Evolutionary conservation across 441 rosid species (phyloP).

Genomic region (Francoa sonchifolia): DNA sequence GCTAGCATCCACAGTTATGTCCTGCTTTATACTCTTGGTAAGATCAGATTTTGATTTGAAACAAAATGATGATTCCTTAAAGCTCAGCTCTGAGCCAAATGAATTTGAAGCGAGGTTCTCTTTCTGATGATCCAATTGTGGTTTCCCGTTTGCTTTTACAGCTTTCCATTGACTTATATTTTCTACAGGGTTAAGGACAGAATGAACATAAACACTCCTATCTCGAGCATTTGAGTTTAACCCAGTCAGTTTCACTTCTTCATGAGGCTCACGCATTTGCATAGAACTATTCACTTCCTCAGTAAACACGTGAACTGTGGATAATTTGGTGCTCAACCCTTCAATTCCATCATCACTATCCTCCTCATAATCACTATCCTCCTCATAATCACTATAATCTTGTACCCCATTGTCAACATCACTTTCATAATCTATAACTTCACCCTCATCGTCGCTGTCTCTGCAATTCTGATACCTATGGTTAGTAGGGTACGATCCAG

Average conservation of each 20-base stretch:
- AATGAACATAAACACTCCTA: constrained; percentile 7
- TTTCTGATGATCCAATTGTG: constrained; percentile 1
- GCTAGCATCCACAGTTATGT: constrained; percentile 63
- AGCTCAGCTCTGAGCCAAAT: constrained; percentile 10
- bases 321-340: constrained; percentile 13
- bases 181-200: constrained; percentile 15
- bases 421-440: constrained; percentile 37
- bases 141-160: constrained; percentile 8
- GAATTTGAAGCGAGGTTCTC: constrained; percentile 2
- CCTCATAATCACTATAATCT: constrained; percentile 28
- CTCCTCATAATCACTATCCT: constrained; percentile 16
- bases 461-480: constrained; percentile 79
- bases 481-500: constrained; percentile 45
- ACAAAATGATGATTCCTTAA: constrained; percentile 5
- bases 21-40: constrained; percentile 20
- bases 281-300: constrained; percentile 23
- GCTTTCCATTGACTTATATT: constrained; percentile 16
- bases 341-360: constrained; percentile 19
- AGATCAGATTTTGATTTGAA: constrained; percentile 14
- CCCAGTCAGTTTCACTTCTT: constrained; percentile 15
- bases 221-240: constrained; percentile 3
- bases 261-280: constrained; percentile 14
- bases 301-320: constrained; percentile 9
- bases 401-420: too few relatives aligned
- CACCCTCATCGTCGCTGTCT: constrained; percentile 70